These are phyloP conservation scores for Akebia trifoliata DNA, from an alignment of 164 flowering plant species.

Conservation along the genomic window DNA sequence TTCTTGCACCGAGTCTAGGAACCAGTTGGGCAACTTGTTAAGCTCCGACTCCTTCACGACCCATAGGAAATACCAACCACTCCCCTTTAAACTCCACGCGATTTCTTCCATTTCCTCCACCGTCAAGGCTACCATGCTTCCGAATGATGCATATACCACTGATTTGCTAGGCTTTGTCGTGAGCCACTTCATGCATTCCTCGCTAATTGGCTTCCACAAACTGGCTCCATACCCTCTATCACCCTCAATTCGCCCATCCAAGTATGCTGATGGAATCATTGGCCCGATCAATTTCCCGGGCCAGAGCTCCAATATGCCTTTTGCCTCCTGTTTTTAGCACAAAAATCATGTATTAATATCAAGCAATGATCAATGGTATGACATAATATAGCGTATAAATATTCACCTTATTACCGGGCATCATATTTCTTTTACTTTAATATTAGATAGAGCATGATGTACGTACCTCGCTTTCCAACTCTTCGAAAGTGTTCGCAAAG, in stretches of 20 bases:
- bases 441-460: neutral
- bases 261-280: slow-evolving; percentile 47
- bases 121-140: slow-evolving; percentile 42
- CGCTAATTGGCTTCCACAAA: slow-evolving; percentile 37
- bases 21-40: no score
- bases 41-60: no score
- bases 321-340: neutral
- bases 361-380: neutral
- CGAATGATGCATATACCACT: slow-evolving; percentile 42
- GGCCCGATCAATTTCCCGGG: slow-evolving; percentile 44
- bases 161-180: slow-evolving; percentile 27
- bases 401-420: no score
- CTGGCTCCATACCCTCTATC: slow-evolving; percentile 44
- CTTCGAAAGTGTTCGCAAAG: slow-evolving; percentile 35
- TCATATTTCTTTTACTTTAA: neutral
- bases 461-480: slow-evolving; percentile 39
- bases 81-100: no score
- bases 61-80: no score
- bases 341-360: neutral
- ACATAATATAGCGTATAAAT: no score
- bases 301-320: slow-evolving; percentile 10
- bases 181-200: slow-evolving; percentile 35
- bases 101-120: no score
- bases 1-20: no score
- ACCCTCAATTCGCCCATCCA: slow-evolving; percentile 35